Evolutionary conservation across 164 flowering plant genomes (phyloP).

Genomic region (Sextonia rubra): DNA sequence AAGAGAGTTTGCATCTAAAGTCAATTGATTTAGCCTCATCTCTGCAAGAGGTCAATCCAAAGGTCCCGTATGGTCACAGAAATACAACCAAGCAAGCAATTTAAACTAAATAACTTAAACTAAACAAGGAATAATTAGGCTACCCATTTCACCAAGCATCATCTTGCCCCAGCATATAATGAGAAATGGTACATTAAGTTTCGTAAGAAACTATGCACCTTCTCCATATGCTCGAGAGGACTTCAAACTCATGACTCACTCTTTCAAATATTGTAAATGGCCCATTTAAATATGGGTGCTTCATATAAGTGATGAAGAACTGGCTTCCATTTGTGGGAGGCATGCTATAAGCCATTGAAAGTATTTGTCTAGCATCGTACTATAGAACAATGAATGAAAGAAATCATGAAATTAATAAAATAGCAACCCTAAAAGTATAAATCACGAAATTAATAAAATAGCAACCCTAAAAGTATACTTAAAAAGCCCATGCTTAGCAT

Average conservation of each 20-base stretch:
- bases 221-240: constrained; percentile 92
- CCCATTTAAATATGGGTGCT: constrained; percentile 95
- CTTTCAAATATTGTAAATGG: constrained; percentile 86
- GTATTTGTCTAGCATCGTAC: constrained; percentile 89
- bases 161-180: background rate
- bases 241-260: constrained; percentile 98
- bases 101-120: too few relatives aligned
- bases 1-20: constrained; percentile 94
- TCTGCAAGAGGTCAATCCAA: constrained; percentile 61
- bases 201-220: constrained; percentile 35
- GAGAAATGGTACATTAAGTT: too few relatives aligned
- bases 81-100: background rate
- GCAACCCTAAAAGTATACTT: background rate
- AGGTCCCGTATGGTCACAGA: constrained; percentile 31
- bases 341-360: constrained; percentile 96
- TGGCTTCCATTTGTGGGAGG: constrained; percentile 96
- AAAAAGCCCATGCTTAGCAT: too few relatives aligned
- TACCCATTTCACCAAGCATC: background rate
- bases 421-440: background rate
- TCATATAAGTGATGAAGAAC: constrained; percentile 77
- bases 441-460: background rate
- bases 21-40: constrained; percentile 86
- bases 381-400: constrained; percentile 13
- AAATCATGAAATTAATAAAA: background rate
- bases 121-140: background rate